These are phyloP conservation scores for Cadophora sp. DNA, from an alignment of 2,329 filamentous ascomycete genomes.

Conservation along the genomic window DNA sequence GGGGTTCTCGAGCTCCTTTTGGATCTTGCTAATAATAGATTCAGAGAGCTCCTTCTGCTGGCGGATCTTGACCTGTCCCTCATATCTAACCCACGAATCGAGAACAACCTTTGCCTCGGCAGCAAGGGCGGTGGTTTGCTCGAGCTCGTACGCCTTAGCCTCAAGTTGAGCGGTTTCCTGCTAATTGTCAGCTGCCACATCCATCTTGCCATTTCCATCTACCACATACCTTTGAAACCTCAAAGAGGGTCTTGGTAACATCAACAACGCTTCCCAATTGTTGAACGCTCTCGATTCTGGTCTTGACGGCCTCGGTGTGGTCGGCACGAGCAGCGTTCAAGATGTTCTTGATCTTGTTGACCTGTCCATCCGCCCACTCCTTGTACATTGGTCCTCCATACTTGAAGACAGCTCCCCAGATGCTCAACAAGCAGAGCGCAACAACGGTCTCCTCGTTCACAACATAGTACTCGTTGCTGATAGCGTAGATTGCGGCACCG, in stretches of 20 bases:
- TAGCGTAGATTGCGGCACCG: conserved; percentile 89
- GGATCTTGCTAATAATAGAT: conserved; percentile 93
- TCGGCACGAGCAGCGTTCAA: conserved; percentile 92
- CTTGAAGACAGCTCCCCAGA: conserved; percentile 92
- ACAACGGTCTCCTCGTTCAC: conserved; percentile 99
- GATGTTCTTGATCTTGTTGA: conserved; percentile 92
- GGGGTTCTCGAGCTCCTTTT: conserved; percentile 98
- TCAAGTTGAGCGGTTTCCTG: conserved; percentile 93
- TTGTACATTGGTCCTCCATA: conserved; percentile 92
- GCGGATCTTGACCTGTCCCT: conserved; percentile 97
- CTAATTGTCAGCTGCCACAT: conserved; percentile 20
- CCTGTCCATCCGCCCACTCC: conserved; percentile 89
- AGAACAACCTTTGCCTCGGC: conserved; percentile 93
- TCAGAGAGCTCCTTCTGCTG: conserved; percentile 97
- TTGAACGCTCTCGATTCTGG: conserved; percentile 91
- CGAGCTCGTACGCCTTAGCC: conserved; percentile 93
- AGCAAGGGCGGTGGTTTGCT: conserved; percentile 93
- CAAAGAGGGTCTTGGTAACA: conserved; percentile 95
- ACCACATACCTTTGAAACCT: conserved; percentile 87
- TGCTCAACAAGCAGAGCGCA: conserved; percentile 87
- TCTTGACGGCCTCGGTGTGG: conserved; percentile 95
- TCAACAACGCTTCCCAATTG: conserved; percentile 95
- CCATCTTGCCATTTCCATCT: neutral
- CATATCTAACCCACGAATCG: conserved; percentile 98
- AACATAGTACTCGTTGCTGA: conserved; percentile 99